Conservation (phyloP, 768 basidiomycete genomes). For the Suillus discolor region DNA sequence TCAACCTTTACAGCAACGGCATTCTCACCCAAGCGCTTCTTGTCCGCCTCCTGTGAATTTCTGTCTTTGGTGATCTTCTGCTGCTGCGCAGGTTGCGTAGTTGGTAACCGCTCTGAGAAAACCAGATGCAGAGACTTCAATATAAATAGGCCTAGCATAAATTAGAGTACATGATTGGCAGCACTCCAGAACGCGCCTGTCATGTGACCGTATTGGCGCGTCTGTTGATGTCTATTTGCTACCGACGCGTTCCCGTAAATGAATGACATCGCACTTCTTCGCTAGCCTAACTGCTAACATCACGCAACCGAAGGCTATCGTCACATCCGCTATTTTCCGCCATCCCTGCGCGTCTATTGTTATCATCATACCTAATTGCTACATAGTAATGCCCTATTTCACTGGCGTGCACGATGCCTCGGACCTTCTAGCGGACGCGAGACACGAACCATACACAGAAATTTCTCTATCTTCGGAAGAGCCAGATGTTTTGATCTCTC, state of each 20-base stretch:
- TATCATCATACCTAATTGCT: background rate
- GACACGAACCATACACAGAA: slow-evolving; percentile 12
- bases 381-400: background rate
- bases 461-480: slow-evolving; percentile 15
- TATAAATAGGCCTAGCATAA: too few species aligned
- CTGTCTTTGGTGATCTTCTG: too few species aligned
- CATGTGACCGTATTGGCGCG: slow-evolving; percentile 9
- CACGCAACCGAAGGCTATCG: background rate
- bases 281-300: background rate
- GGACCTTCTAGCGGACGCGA: slow-evolving; percentile 12
- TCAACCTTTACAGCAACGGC: too few species aligned
- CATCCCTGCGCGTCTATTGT: background rate
- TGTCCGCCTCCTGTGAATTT: too few species aligned
- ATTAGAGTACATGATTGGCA: too few species aligned
- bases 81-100: too few species aligned
- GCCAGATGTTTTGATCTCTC: slow-evolving; percentile 20
- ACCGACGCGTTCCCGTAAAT: slow-evolving; percentile 6
- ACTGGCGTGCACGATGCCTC: background rate
- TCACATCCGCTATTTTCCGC: slow-evolving; percentile 3
- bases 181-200: background rate
- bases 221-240: slow-evolving; percentile 24
- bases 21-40: too few species aligned
- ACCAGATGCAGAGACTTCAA: too few species aligned
- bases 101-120: too few species aligned
- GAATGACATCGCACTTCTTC: slow-evolving; percentile 4